Evolutionary conservation across 257 asterid species (phyloP).

Genomic region (Plantago major): DNA sequence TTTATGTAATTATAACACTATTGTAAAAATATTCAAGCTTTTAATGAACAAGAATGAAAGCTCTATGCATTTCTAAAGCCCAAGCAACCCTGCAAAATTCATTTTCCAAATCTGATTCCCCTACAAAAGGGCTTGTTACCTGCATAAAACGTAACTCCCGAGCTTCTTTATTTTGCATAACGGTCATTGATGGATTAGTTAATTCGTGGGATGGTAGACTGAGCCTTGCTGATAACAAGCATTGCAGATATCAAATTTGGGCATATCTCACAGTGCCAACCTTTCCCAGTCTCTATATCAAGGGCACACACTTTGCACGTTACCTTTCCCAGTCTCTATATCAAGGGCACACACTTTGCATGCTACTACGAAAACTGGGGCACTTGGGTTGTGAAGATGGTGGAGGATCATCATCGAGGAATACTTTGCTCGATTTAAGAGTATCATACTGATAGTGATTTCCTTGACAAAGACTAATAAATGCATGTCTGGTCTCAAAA

Average conservation of each 20-base stretch:
- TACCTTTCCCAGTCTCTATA: constrained; percentile 91
- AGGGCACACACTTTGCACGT: too few species aligned
- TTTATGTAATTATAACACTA: too few species aligned
- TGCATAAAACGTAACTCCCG: constrained; percentile 81
- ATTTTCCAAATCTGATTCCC: too few species aligned
- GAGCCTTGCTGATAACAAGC: constrained; percentile 76
- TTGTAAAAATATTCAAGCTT: too few species aligned
- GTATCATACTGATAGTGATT: too few species aligned
- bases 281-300: too few species aligned
- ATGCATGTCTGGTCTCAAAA: constrained; percentile 95
- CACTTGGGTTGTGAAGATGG: constrained; percentile 98
- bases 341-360: constrained; percentile 81
- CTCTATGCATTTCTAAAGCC: too few species aligned
- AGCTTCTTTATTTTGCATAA: constrained; percentile 94
- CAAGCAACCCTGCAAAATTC: too few species aligned
- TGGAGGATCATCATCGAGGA: constrained; percentile 99
- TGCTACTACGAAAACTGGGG: constrained; percentile 85
- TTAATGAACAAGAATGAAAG: too few species aligned
- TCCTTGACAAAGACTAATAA: constrained; percentile 95
- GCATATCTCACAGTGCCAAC: constrained; percentile 95
- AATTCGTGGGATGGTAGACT: constrained; percentile 77
- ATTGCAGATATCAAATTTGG: constrained; percentile 83
- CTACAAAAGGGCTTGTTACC: constrained; percentile 42
- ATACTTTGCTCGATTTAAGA: constrained; percentile 96
- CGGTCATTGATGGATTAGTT: constrained; percentile 73